A percentile compares a stretch with the other conserved stretches of the same genome.
phyloP scores from a whole-genome alignment of 179 eudicot species.

The Drosera spatulata region DNA sequence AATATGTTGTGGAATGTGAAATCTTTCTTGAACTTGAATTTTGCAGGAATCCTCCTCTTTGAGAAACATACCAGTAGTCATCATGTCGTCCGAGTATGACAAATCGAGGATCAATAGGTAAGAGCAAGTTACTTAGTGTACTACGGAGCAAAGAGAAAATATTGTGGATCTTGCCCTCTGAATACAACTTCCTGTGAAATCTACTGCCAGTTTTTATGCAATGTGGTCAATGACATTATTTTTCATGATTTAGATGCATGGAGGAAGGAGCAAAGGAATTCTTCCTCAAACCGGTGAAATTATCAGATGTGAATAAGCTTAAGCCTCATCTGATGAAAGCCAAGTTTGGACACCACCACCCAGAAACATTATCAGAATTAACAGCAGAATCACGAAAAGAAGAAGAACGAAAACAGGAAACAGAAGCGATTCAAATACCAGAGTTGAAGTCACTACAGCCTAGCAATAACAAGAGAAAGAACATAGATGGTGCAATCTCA shows the following conservation, averaged over 20 bases:
- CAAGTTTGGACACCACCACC: constrained; percentile 23
- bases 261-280: constrained; percentile 86
- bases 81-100: constrained; percentile 94
- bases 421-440: constrained; percentile 9
- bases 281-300: constrained; percentile 63
- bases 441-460: constrained; percentile 12
- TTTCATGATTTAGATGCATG: constrained; percentile 39
- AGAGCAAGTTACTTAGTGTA: background rate
- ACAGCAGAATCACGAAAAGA: constrained; percentile 6
- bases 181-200: too few relatives aligned
- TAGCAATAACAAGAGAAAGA: constrained; percentile 53
- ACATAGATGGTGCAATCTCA: constrained; percentile 59
- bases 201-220: too few relatives aligned
- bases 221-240: too few relatives aligned
- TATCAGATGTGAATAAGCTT: constrained; percentile 58
- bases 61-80: constrained; percentile 82
- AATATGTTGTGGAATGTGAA: background rate
- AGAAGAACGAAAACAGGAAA: background rate
- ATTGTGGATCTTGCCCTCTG: too few relatives aligned
- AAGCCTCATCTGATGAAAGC: constrained; percentile 55
- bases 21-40: background rate
- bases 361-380: constrained; percentile 3
- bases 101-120: constrained; percentile 87
- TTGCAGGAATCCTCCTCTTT: constrained; percentile 69
- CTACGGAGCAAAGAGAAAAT: too few relatives aligned